Percentiles rank a stretch among this genome's conserved stretches.
Evolutionary conservation across 345 rosid genomes (phyloP).

Genomic region (Arabidopsis arenosa): DNA sequence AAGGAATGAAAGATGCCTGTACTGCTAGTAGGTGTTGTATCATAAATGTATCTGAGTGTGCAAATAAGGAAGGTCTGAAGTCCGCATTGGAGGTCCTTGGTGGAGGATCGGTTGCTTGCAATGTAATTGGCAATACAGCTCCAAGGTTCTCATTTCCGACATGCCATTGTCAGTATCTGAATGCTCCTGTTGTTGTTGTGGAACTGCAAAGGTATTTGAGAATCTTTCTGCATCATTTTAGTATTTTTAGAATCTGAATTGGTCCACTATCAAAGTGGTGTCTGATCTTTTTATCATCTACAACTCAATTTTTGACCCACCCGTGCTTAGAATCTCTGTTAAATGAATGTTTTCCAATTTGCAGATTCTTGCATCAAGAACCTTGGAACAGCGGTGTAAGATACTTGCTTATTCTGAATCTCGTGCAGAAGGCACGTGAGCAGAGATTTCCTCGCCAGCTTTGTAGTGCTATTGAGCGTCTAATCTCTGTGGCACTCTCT

Average conservation of each 20-base stretch:
- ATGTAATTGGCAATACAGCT: conserved; percentile 67
- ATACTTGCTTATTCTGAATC: conserved; percentile 81
- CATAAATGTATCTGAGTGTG: conserved; percentile 47
- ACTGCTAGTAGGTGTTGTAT: conserved; percentile 69
- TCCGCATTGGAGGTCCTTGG: conserved; percentile 76
- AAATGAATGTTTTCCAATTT: conserved; percentile 27
- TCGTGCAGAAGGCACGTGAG: conserved; percentile 85
- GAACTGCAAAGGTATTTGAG: conserved; percentile 75
- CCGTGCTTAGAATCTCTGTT: background rate
- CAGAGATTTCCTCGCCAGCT: conserved; percentile 78
- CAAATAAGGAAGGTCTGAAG: conserved; percentile 60
- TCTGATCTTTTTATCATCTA: conserved; percentile 30
- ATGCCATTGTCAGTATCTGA: conserved; percentile 63
- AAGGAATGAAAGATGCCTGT: conserved; percentile 60
- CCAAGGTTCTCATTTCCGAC: conserved; percentile 86
- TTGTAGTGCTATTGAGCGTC: conserved; percentile 57
- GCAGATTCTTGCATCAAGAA: conserved; percentile 75
- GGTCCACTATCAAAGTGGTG: background rate
- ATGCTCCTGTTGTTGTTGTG: conserved; percentile 59
- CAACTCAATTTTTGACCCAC: conserved; percentile 1
- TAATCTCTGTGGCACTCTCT: conserved; percentile 62
- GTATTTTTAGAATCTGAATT: conserved; percentile 4
- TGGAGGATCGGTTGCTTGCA: conserved; percentile 86
- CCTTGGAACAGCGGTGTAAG: conserved; percentile 76
- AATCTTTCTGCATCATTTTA: conserved; percentile 19